Evolutionary conservation across 371 early-diverging fungal genomes (phyloP).

Genomic region (Thermomucor indicae-seudaticae): DNA sequence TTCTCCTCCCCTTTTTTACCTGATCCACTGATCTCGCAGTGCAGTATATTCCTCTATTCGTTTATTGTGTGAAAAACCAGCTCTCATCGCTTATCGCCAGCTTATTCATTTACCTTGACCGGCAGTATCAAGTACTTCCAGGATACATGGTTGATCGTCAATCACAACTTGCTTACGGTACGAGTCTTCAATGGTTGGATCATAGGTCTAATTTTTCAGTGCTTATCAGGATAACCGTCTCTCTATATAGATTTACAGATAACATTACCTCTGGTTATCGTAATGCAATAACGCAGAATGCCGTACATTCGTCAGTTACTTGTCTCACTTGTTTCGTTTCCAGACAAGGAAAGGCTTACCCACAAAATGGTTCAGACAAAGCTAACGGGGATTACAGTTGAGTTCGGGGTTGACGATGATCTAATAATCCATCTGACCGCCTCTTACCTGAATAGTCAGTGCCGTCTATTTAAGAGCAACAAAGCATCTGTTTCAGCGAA

Average conservation of each 20-base stretch:
- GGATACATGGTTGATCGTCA: conserved; percentile 82
- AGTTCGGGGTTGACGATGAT: neutral
- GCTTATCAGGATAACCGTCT: neutral
- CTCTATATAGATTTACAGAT: no score
- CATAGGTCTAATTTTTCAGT: conserved; percentile 68
- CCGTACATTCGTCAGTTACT: no score
- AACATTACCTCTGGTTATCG: no score
- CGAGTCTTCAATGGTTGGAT: conserved; percentile 97
- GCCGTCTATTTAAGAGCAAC: conserved; percentile 64
- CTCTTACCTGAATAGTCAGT: conserved; percentile 62
- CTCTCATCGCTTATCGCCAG: neutral
- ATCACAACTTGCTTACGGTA: conserved; percentile 88
- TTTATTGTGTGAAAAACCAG: no score
- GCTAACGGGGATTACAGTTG: conserved; percentile 44
- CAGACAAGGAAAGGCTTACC: no score
- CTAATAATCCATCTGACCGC: neutral
- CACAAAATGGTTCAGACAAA: conserved; percentile 82
- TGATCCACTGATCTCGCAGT: conserved; percentile 94
- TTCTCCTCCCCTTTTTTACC: conserved; percentile 13
- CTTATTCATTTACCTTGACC: conserved; percentile 63
- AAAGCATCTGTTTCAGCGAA: neutral
- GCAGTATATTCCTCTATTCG: conserved; percentile 74
- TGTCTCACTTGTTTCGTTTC: no score
- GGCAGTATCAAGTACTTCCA: conserved; percentile 92
- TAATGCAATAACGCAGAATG: no score